phyloP scores from a whole-genome alignment of 108 stramenopile species.

The Fistulifera pelliculosa region DNA sequence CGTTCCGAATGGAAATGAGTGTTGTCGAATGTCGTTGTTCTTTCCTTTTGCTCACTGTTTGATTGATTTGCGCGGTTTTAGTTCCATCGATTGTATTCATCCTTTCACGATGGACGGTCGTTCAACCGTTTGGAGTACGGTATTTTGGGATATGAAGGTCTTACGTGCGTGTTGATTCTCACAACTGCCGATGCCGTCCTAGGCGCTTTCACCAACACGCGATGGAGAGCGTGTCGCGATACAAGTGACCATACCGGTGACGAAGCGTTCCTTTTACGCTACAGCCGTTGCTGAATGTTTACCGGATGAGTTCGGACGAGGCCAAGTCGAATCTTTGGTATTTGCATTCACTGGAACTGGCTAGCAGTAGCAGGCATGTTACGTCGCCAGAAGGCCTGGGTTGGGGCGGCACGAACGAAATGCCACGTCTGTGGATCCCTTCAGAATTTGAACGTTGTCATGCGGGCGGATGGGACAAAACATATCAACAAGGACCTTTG shows the following conservation, averaged over 20 bases:
- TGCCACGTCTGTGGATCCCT: constrained; percentile 61
- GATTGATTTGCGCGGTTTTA: constrained; percentile 29
- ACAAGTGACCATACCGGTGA: too few species aligned
- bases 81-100: constrained; percentile 76
- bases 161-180: constrained; percentile 66
- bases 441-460: constrained; percentile 49
- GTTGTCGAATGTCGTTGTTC: too few species aligned
- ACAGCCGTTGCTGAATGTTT: constrained; percentile 31
- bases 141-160: constrained; percentile 72
- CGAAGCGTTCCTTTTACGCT: constrained; percentile 26
- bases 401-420: constrained; percentile 61
- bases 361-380: constrained; percentile 63
- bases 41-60: constrained; percentile 47
- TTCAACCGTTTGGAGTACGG: constrained; percentile 69
- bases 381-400: constrained; percentile 71
- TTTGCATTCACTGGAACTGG: constrained; percentile 64
- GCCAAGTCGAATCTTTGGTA: constrained; percentile 24
- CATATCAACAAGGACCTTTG: constrained; percentile 33
- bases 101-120: constrained; percentile 65
- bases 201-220: constrained; percentile 50
- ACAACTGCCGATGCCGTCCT: constrained; percentile 47
- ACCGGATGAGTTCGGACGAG: constrained; percentile 29
- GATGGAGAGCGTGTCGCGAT: constrained; percentile 26
- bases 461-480: constrained; percentile 26
- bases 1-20: constrained; percentile 29